A percentile compares a stretch with the other conserved stretches of the same genome.
Evolutionary conservation across 169 alveolate species (phyloP).

Genomic region (Amoebophrya sp.): DNA sequence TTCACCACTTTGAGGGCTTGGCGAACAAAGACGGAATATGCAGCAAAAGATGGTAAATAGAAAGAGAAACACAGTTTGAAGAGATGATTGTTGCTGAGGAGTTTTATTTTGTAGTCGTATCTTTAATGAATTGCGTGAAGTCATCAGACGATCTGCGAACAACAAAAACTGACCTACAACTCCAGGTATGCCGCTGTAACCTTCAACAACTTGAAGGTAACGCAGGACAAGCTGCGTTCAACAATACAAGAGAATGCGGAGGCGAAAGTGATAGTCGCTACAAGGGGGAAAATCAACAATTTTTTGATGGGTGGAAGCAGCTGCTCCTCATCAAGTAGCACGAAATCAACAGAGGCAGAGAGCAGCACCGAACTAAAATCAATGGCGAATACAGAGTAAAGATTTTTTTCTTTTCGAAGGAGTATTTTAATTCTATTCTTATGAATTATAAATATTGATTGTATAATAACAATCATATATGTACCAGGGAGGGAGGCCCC

Average conservation of each 20-base stretch:
- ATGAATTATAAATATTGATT: background rate
- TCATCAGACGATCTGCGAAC: background rate
- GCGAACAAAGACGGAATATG: background rate
- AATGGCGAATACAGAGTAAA: background rate
- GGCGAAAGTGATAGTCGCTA: background rate
- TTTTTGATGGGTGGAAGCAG: background rate
- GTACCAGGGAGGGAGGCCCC: no score
- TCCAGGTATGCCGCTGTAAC: background rate
- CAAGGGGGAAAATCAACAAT: background rate
- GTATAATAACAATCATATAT: no score
- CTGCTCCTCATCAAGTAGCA: background rate
- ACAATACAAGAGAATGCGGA: background rate
- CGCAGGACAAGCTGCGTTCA: constrained; percentile 9
- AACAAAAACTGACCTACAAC: background rate
- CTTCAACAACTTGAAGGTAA: background rate
- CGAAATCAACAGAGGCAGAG: background rate
- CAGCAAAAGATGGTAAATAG: background rate
- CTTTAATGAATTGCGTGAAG: background rate
- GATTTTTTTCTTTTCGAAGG: background rate
- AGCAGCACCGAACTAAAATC: background rate
- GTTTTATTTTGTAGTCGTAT: background rate
- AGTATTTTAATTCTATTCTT: background rate
- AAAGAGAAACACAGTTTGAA: no score
- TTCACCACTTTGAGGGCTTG: background rate
- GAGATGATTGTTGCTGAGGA: no score